Conservation (phyloP, 2,329 filamentous ascomycete genomes). For the Podosphaera aphanis region DNA sequence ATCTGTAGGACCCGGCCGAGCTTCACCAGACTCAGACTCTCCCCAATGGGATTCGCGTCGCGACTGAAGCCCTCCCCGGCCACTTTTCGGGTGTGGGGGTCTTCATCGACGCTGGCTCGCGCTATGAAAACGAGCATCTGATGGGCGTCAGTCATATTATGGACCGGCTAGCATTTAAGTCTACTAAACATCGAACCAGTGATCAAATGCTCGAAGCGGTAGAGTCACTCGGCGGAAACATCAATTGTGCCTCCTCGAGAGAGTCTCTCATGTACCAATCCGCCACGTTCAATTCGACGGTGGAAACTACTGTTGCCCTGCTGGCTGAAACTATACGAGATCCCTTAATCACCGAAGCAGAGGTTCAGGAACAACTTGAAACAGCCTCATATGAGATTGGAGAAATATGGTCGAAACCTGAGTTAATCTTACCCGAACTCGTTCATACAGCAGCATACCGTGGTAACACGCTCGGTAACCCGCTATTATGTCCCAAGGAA, state of each 20-base stretch:
- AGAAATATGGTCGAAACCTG: slow-evolving; percentile 94
- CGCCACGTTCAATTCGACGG: slow-evolving; percentile 85
- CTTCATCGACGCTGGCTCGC: slow-evolving; percentile 84
- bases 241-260: slow-evolving; percentile 85
- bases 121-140: slow-evolving; percentile 69
- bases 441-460: slow-evolving; percentile 90
- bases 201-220: slow-evolving; percentile 76
- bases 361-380: slow-evolving; percentile 66
- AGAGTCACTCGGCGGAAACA: slow-evolving; percentile 78
- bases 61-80: slow-evolving; percentile 80
- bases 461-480: slow-evolving; percentile 88
- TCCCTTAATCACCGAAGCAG: slow-evolving; percentile 61
- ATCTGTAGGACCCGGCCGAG: slow-evolving; percentile 50
- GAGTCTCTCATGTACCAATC: slow-evolving; percentile 98
- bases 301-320: slow-evolving; percentile 58
- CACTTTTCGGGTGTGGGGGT: slow-evolving; percentile 89
- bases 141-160: slow-evolving; percentile 89
- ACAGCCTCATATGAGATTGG: slow-evolving; percentile 89
- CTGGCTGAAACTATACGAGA: slow-evolving; percentile 86
- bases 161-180: slow-evolving; percentile 87
- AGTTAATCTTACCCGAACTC: slow-evolving; percentile 82
- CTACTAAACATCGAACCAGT: slow-evolving; percentile 44
- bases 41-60: slow-evolving; percentile 78
- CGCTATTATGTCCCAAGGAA: slow-evolving; percentile 73
- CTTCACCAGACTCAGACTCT: slow-evolving; percentile 74